Evolutionary conservation across 768 basidiomycete genomes (phyloP), one percentile per base, ranked within the genome.

Genomic region (Dentipellis fragilis): DNA sequence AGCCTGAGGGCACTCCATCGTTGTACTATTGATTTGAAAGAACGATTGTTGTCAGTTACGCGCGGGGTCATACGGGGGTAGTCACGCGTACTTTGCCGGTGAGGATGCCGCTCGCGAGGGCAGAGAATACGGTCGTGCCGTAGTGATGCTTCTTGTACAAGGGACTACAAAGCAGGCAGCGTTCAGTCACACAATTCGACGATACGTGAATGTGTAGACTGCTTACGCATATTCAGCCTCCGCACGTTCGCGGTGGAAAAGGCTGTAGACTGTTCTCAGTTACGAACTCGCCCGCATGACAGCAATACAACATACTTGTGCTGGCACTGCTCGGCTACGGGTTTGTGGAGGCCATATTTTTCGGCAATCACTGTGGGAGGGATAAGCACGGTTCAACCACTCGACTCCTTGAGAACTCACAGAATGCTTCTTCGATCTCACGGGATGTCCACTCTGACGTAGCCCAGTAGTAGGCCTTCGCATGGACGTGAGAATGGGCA

Each of bases 391-490:
- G 1, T 4, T 29, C 22, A 19, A 57, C n/a, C 42, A 45, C n/a
- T 10, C 7, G 42, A 45, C 11, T 8, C 19, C 10, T 45, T 12
- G 14, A 19, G 16, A 45, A 45, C 62, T 12, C 36, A 72, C 74
- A 68, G 61, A 69, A 66, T 37, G 76, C 75, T 52, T 75, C 74
- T 52, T 75, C 70, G 55, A 78, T 74, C 62, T 79, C 72, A 47
- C 69, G 68, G 4, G 80, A 75, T 39, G 73, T 72, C 81, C 81
- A 83, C 58, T 83, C 80, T 23, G 75, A 77, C 0, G 78, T 79
- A 22, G 71, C 77, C 78, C 77, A 77, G 60, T 73, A 73, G 64
- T 71, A 72, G 4, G 72, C 67, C 69, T 71, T 11, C 72, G 19
- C 2, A 23, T 4, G 1, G 39, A 39, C 14, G 54, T 39, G 3